A percentile compares a stretch with the other conserved stretches of the same genome.
phyloP scores from a whole-genome alignment of 257 asterid genomes.

The Prunella vulgaris region DNA sequence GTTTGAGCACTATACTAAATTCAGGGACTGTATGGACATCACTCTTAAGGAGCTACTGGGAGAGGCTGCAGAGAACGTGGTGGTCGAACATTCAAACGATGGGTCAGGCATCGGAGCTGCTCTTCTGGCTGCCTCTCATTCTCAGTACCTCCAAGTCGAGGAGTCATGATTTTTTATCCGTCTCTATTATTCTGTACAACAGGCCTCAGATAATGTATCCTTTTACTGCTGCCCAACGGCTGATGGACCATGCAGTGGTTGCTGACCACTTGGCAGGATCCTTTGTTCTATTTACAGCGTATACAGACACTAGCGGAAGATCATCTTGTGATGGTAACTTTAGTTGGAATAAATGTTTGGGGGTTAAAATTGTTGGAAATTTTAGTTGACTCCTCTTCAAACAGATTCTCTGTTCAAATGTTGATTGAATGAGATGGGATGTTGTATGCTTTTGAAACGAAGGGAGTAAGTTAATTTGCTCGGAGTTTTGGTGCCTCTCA shows the following conservation, averaged over 20 bases:
- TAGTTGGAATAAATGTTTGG: not conserved
- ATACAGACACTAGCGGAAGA: not conserved
- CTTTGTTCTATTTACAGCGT: not conserved
- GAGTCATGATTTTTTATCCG: constrained; percentile 10
- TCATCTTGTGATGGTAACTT: not conserved
- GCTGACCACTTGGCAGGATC: not conserved
- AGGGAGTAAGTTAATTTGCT: not conserved
- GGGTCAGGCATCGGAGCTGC: constrained; percentile 97
- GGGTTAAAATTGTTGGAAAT: not conserved
- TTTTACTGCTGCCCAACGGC: not conserved
- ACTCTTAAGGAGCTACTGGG: constrained; percentile 71
- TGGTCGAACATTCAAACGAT: constrained; percentile 54
- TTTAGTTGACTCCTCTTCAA: not conserved
- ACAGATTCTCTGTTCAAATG: not conserved
- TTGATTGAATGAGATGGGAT: not conserved
- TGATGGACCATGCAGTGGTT: not conserved
- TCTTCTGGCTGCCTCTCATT: constrained; percentile 84
- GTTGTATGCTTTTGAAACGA: not conserved
- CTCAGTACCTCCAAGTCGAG: constrained; percentile 52
- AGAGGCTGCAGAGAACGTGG: constrained; percentile 30
- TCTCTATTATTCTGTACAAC: not conserved
- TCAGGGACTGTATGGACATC: constrained; percentile 52
- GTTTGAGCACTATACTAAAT: constrained; percentile 66
- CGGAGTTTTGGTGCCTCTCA: not conserved
- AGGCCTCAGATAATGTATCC: not conserved